These are phyloP conservation scores for Globisporangium uncinulatum DNA, from an alignment of 352 stramenopile genomes.

Conservation along the genomic window DNA sequence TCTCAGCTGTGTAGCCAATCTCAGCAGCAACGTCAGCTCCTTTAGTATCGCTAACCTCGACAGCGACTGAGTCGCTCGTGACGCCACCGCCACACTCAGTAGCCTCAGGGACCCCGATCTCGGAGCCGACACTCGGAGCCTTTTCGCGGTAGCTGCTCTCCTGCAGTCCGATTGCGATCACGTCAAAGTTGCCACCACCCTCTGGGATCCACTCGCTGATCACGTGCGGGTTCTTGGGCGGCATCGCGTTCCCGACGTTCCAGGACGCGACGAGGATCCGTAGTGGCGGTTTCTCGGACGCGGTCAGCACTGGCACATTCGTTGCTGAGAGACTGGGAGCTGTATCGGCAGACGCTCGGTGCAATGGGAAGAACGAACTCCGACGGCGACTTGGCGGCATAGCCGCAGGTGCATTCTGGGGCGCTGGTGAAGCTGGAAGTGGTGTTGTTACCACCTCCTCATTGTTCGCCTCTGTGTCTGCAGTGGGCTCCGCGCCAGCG, in stretches of 20 bases:
- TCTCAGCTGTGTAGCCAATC: background rate
- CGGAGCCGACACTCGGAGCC: conserved; percentile 4
- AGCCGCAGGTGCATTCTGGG: background rate
- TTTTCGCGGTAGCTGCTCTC: conserved; percentile 77
- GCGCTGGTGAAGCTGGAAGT: background rate
- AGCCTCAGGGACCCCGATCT: background rate
- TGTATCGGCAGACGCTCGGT: background rate
- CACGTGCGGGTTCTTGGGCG: conserved; percentile 41
- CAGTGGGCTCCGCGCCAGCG: background rate
- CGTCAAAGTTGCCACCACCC: conserved; percentile 73
- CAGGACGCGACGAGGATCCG: conserved; percentile 70
- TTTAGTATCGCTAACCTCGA: background rate
- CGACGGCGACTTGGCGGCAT: background rate
- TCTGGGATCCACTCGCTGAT: conserved; percentile 71
- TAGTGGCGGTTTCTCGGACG: conserved; percentile 11
- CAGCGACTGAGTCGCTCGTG: background rate
- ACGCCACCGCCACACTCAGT: background rate
- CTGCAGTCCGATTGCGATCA: conserved; percentile 78
- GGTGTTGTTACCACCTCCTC: background rate
- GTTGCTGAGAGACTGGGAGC: background rate
- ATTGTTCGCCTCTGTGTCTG: background rate
- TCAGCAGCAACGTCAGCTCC: background rate
- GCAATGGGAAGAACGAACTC: conserved; percentile 5
- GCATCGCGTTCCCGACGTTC: conserved; percentile 86
- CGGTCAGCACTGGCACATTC: background rate